Evolutionary conservation across 306 rosid genomes (phyloP).

Genomic region (Pachyrhizus erosus): DNA sequence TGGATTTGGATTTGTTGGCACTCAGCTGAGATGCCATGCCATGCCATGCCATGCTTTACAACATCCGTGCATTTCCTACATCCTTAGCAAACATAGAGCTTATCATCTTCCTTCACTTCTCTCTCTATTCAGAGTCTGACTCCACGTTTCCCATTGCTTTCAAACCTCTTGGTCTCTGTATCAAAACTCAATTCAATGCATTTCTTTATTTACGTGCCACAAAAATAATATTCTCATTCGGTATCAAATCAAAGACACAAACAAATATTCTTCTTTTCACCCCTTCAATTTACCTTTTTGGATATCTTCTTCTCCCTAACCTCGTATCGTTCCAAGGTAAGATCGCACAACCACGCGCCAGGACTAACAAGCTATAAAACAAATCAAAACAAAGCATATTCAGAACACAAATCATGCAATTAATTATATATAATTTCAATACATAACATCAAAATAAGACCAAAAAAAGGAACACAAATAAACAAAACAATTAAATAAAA

Average conservation of each 20-base stretch:
- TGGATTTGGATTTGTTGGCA: slow-evolving; percentile 25
- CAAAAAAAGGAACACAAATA: background rate
- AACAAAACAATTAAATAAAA: background rate
- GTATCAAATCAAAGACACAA: background rate
- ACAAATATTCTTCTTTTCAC: background rate
- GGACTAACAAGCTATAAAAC: slow-evolving; percentile 73
- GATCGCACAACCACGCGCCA: slow-evolving; percentile 85
- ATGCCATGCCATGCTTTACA: slow-evolving; percentile 41
- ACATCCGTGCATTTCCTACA: slow-evolving; percentile 43
- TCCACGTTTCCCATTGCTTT: slow-evolving; percentile 93
- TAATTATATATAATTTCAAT: background rate
- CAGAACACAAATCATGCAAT: slow-evolving; percentile 4
- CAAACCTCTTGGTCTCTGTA: slow-evolving; percentile 93
- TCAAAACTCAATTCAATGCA: background rate
- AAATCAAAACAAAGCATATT: background rate
- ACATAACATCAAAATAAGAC: background rate
- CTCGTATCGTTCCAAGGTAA: slow-evolving; percentile 85
- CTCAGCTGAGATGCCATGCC: slow-evolving; percentile 16
- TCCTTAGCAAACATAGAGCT: slow-evolving; percentile 36
- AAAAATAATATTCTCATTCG: background rate
- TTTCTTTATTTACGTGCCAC: background rate
- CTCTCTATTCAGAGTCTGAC: slow-evolving; percentile 73
- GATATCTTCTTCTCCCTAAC: slow-evolving; percentile 89
- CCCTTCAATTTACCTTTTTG: slow-evolving; percentile 62
- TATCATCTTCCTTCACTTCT: background rate